These are phyloP conservation scores for Aquilaria sinensis DNA, from an alignment of 345 rosid genomes.

Conservation along the genomic window DNA sequence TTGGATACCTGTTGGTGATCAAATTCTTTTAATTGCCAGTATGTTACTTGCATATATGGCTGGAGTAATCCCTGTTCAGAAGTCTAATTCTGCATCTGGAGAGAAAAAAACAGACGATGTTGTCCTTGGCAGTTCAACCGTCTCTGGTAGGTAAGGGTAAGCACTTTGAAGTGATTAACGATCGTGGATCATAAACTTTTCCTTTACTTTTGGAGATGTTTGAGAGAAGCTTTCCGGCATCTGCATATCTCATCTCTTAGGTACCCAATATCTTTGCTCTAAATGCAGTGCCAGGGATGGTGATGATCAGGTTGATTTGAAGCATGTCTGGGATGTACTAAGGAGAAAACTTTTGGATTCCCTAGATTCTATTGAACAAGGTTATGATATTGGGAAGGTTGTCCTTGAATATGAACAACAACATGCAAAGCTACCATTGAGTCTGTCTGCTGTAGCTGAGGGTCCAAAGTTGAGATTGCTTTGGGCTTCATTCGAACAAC, in stretches of 20 bases:
- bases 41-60: slow-evolving; percentile 76
- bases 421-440: slow-evolving; percentile 39
- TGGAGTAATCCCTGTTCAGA: slow-evolving; percentile 65
- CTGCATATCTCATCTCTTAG: slow-evolving; percentile 1
- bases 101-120: slow-evolving; percentile 23
- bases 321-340: slow-evolving; percentile 53
- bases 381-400: slow-evolving; percentile 30
- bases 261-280: slow-evolving; percentile 10
- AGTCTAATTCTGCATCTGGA: slow-evolving; percentile 25
- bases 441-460: slow-evolving; percentile 65
- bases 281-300: slow-evolving; percentile 32
- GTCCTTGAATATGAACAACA: slow-evolving; percentile 38
- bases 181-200: background rate
- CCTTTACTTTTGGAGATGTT: background rate
- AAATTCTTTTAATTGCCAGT: slow-evolving; percentile 62
- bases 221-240: slow-evolving; percentile 7
- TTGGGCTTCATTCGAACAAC: slow-evolving; percentile 61
- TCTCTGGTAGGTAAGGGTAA: slow-evolving; percentile 96
- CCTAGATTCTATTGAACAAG: slow-evolving; percentile 41
- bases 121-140: slow-evolving; percentile 30
- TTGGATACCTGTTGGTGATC: slow-evolving; percentile 60
- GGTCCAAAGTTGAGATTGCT: slow-evolving; percentile 66
- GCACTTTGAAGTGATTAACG: slow-evolving; percentile 16
- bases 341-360: slow-evolving; percentile 67
- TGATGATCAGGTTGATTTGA: slow-evolving; percentile 29